Evolutionary conservation across 2,329 filamentous ascomycete genomes (phyloP).

Genomic region (Xylaria digitata): DNA sequence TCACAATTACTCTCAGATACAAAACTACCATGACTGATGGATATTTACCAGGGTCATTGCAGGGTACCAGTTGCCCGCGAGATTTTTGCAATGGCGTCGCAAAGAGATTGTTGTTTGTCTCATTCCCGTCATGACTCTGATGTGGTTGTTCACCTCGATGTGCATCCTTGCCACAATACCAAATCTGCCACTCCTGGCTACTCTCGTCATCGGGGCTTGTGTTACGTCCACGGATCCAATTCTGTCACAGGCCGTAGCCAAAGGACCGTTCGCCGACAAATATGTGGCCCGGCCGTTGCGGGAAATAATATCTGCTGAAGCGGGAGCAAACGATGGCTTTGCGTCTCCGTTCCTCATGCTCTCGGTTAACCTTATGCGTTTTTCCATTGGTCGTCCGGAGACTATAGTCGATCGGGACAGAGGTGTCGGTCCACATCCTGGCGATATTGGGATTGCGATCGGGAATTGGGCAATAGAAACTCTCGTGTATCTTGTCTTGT

Average conservation of each 20-base stretch:
- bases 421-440: conserved; percentile 62
- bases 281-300: conserved; percentile 67
- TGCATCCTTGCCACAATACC: conserved; percentile 67
- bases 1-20: neutral
- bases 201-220: conserved; percentile 69
- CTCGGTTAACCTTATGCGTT: conserved; percentile 66
- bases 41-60: conserved; percentile 59
- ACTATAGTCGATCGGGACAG: conserved; percentile 41
- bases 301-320: conserved; percentile 71
- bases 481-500: conserved; percentile 67
- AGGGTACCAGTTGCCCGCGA: conserved; percentile 70
- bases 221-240: conserved; percentile 72
- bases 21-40: conserved; percentile 6
- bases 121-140: conserved; percentile 70
- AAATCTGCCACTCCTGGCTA: conserved; percentile 63
- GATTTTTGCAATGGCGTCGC: conserved; percentile 62
- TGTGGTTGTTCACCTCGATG: conserved; percentile 69
- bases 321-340: conserved; percentile 71
- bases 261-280: conserved; percentile 71
- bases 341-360: conserved; percentile 71
- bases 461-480: conserved; percentile 70
- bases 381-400: conserved; percentile 56
- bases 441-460: conserved; percentile 62
- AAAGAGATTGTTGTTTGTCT: conserved; percentile 66
- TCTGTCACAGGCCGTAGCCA: conserved; percentile 71